Evolutionary conservation across 2,329 filamentous ascomycete genomes (phyloP).

Genomic region (Phoma herbarum): DNA sequence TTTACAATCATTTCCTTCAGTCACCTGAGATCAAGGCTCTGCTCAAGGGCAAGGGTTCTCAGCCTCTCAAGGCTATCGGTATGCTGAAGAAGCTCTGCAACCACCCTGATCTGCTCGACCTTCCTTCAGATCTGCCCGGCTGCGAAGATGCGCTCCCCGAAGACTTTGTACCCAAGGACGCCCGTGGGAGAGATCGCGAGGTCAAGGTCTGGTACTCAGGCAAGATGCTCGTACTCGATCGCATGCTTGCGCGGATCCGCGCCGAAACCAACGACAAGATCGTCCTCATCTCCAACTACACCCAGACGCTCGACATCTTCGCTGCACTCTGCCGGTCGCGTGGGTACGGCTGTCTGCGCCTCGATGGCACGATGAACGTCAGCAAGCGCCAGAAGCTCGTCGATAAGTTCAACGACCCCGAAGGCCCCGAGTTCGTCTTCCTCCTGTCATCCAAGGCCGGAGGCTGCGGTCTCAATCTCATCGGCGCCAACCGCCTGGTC

Average conservation of each 20-base stretch:
- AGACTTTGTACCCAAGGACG: conserved; percentile 88
- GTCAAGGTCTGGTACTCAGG: conserved; percentile 96
- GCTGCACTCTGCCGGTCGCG: conserved; percentile 87
- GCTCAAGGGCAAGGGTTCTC: conserved; percentile 90
- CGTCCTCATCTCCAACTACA: conserved; percentile 98
- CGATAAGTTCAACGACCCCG: conserved; percentile 95
- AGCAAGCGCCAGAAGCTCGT: conserved; percentile 97
- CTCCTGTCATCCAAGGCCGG: conserved; percentile 96
- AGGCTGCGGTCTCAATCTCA: conserved; percentile 94
- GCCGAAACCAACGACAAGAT: conserved; percentile 99
- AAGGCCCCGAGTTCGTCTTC: conserved; percentile 91
- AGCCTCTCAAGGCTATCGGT: conserved; percentile 95
- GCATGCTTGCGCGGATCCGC: conserved; percentile 95
- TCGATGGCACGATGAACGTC: conserved; percentile 98
- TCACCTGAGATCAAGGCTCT: conserved; percentile 94
- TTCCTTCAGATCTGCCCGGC: conserved; percentile 84
- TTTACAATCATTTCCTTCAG: conserved; percentile 97
- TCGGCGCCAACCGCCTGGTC: conserved; percentile 91
- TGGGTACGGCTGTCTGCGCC: conserved; percentile 83
- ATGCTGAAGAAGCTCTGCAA: conserved; percentile 99
- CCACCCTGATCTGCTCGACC: conserved; percentile 89
- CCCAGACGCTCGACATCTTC: conserved; percentile 93
- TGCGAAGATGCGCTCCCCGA: conserved; percentile 82
- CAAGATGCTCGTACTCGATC: conserved; percentile 97
- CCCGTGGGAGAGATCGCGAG: conserved; percentile 87